Base-by-base conservation (phyloP, 2,329 filamentous ascomycete genomes). In the Trichoderma aggressivum region DNA sequence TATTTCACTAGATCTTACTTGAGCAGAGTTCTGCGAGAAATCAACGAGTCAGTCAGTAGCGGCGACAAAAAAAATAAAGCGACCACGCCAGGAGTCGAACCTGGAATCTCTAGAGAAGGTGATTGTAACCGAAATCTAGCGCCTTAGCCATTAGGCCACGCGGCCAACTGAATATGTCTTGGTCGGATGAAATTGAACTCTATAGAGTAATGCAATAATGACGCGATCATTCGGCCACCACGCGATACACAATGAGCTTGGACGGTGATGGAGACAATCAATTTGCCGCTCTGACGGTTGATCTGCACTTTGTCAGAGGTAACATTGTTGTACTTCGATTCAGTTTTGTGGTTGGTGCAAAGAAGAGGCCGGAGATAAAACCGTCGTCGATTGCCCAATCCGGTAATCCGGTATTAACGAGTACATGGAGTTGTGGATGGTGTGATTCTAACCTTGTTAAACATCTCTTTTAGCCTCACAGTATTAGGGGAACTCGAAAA, bases 131-230 rank as follows among this genome's bases (percentile, higher is more conserved):
- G 78, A 80, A 80, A 80, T 79, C 78, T 78, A 78, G 75, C 78
- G 78, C 78, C 77, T 78, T 79, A 79, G 72, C 78, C 78, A 80
- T 79, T 80, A 78, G 77, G 78, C 78, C 78, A 80, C 77, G 78
- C 78, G 78, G 78, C 78, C 77, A 11, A 28, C 7, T 30, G 16
- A 21, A 60, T 30, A 50, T 68, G 28, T 47, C n/a, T 14, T 12
- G 3, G 10, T n/a, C 10, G 1, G 1, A 12, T 1, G 7, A 7
- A 3, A 18, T 43, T 24, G 7, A 16, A 30, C 2, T 7, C 8
- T 11, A 67, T 58, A 59, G 28, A 11, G 5, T 1, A 0, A n/a
- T 7, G 7, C 14, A 16, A 10, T 0, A 11, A 10, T 30, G 7
- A 7, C n/a, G 26, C 12, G 34, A 11, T 56, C 16, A 7, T 18